Evolutionary conservation across 177 flowering plant genomes (phyloP).

Genomic region (Vitis hybrid): DNA sequence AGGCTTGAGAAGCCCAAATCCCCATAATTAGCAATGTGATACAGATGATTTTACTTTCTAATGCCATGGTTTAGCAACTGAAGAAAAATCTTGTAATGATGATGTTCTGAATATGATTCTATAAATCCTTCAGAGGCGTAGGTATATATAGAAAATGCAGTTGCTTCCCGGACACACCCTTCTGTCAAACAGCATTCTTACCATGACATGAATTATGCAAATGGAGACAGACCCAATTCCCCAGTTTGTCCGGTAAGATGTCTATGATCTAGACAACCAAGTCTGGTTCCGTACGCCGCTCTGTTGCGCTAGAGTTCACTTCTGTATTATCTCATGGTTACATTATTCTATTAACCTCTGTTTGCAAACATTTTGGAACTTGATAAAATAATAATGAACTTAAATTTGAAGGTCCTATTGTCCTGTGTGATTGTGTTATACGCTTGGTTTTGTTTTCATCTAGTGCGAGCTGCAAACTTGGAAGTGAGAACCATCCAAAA

Average conservation of each 20-base stretch:
- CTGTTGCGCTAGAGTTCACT: background rate
- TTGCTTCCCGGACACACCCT: background rate
- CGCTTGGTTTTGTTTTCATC: too few relatives aligned
- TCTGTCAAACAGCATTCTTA: background rate
- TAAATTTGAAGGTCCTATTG: too few relatives aligned
- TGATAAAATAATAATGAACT: background rate
- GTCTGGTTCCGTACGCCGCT: background rate
- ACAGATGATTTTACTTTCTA: background rate
- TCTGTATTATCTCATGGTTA: background rate
- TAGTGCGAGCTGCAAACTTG: too few relatives aligned
- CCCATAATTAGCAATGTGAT: slow-evolving; percentile 2
- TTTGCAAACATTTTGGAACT: background rate
- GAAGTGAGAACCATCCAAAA: too few relatives aligned
- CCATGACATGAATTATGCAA: background rate
- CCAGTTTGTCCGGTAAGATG: background rate
- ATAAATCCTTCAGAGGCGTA: background rate
- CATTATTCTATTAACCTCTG: background rate
- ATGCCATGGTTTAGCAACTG: slow-evolving; percentile 2
- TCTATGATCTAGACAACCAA: background rate
- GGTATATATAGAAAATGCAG: background rate
- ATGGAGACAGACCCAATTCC: background rate
- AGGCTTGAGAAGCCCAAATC: slow-evolving; percentile 18
- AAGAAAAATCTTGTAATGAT: too few relatives aligned
- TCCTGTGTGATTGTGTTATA: too few relatives aligned
- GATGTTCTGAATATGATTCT: background rate